A percentile compares a stretch with the other conserved stretches of the same genome.
These are phyloP conservation scores for Fusarium subtropicale DNA, from an alignment of 2,329 filamentous ascomycete species.

Conservation along the genomic window DNA sequence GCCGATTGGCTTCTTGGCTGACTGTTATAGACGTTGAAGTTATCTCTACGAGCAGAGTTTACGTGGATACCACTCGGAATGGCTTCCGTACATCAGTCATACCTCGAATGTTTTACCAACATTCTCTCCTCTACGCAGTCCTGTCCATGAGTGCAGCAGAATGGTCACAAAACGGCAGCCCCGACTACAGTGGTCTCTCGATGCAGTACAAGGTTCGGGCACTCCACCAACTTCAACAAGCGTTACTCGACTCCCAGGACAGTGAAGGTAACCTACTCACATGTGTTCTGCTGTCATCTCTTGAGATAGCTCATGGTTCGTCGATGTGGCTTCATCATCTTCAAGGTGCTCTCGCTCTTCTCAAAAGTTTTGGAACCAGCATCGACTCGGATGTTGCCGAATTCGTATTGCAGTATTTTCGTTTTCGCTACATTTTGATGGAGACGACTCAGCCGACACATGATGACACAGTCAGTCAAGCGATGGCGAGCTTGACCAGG, in stretches of 20 bases:
- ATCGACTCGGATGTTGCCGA: conserved; percentile 36
- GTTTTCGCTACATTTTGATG: conserved; percentile 43
- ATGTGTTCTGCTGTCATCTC: conserved; percentile 39
- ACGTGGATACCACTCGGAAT: conserved; percentile 40
- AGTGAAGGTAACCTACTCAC: conserved; percentile 41
- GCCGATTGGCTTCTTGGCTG: neutral
- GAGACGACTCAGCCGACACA: conserved; percentile 39
- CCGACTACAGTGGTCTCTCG: conserved; percentile 36
- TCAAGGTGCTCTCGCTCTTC: conserved; percentile 41
- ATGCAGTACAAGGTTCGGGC: conserved; percentile 42
- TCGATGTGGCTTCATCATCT: conserved; percentile 41
- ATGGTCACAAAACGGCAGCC: conserved; percentile 36
- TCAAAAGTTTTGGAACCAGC: conserved; percentile 31
- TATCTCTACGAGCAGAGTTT: conserved; percentile 42
- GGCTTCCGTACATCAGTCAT: conserved; percentile 41
- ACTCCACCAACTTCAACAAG: conserved; percentile 35
- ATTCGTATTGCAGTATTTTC: conserved; percentile 42
- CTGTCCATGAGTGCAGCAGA: conserved; percentile 44
- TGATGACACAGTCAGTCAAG: conserved; percentile 21
- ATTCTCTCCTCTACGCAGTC: conserved; percentile 37
- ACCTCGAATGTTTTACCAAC: conserved; percentile 34
- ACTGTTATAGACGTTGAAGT: conserved; percentile 37
- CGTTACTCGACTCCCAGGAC: conserved; percentile 20
- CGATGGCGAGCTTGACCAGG: conserved; percentile 25
- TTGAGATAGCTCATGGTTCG: conserved; percentile 43